phyloP scores from a whole-genome alignment of 2,329 filamentous ascomycete species.

The Knoxdaviesia capensis region DNA sequence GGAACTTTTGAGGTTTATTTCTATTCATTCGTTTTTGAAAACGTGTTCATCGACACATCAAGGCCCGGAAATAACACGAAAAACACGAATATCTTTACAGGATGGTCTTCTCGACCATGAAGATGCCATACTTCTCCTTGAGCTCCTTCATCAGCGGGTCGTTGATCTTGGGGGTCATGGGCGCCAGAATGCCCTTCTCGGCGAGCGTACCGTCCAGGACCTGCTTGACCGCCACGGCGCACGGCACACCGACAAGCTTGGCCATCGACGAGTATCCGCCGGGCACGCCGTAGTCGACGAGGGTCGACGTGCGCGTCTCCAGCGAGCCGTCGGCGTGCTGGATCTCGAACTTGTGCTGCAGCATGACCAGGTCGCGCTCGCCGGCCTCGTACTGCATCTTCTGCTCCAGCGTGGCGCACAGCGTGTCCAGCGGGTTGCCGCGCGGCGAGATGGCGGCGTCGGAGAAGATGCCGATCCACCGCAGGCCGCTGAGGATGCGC shows the following conservation, averaged over 20 bases:
- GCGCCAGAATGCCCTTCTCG: conserved; percentile 57
- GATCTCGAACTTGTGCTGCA: conserved; percentile 70
- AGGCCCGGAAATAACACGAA: no score
- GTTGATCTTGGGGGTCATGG: conserved; percentile 52
- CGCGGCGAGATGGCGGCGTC: conserved; percentile 47
- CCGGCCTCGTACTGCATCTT: conserved; percentile 76
- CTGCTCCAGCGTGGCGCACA: conserved; percentile 72
- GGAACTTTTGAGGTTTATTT: no score
- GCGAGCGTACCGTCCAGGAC: conserved; percentile 56
- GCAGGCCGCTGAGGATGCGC: conserved; percentile 49
- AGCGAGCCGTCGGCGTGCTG: conserved; percentile 60
- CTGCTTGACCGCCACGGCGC: conserved; percentile 46
- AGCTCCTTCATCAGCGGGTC: conserved; percentile 58
- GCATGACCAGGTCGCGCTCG: conserved; percentile 68
- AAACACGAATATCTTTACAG: conserved; percentile 10
- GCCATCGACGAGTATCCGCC: conserved; percentile 72
- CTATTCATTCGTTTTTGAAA: no score
- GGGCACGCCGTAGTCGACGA: conserved; percentile 65
- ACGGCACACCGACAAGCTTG: conserved; percentile 56
- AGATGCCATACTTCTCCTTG: conserved; percentile 57
- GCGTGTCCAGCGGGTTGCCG: conserved; percentile 72
- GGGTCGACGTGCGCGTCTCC: conserved; percentile 62
- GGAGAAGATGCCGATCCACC: conserved; percentile 52
- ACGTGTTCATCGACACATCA: no score
- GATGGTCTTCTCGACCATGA: conserved; percentile 48